Conservation (phyloP, 495 filamentous ascomycete species). For the Glutinoglossum americanum region DNA sequence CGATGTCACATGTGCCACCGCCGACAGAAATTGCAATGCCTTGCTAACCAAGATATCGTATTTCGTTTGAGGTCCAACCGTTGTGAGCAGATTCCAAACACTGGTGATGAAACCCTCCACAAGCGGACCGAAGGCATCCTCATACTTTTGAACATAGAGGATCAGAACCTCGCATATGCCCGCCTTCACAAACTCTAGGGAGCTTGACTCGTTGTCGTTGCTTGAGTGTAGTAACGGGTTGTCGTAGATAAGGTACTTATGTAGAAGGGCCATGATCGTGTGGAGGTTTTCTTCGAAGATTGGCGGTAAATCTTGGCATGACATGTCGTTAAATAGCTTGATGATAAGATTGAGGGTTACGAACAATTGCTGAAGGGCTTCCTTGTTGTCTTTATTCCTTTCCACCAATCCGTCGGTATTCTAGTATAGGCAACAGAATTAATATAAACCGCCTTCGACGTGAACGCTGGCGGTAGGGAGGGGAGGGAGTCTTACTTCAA, state of each 20-base stretch:
- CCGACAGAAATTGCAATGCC: conserved; percentile 81
- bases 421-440: conserved; percentile 19
- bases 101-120: conserved; percentile 64
- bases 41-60: conserved; percentile 92
- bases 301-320: conserved; percentile 86
- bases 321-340: conserved; percentile 86
- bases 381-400: conserved; percentile 50
- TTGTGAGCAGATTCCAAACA: conserved; percentile 78
- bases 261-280: conserved; percentile 52
- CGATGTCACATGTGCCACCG: conserved; percentile 49
- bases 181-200: conserved; percentile 66
- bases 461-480: background rate
- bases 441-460: background rate
- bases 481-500: conserved; percentile 32
- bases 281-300: conserved; percentile 72
- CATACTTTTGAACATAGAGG: conserved; percentile 78
- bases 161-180: conserved; percentile 78
- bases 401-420: conserved; percentile 58
- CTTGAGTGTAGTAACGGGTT: conserved; percentile 60
- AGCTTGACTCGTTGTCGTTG: conserved; percentile 70
- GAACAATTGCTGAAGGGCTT: conserved; percentile 48
- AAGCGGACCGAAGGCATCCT: conserved; percentile 68
- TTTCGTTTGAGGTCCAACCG: conserved; percentile 66
- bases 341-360: conserved; percentile 66
- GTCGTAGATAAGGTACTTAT: conserved; percentile 84